A percentile compares a stretch with the other conserved stretches of the same genome.
Conservation (phyloP, 2,329 filamentous ascomycete species). For the Scedosporium minutisporum region DNA sequence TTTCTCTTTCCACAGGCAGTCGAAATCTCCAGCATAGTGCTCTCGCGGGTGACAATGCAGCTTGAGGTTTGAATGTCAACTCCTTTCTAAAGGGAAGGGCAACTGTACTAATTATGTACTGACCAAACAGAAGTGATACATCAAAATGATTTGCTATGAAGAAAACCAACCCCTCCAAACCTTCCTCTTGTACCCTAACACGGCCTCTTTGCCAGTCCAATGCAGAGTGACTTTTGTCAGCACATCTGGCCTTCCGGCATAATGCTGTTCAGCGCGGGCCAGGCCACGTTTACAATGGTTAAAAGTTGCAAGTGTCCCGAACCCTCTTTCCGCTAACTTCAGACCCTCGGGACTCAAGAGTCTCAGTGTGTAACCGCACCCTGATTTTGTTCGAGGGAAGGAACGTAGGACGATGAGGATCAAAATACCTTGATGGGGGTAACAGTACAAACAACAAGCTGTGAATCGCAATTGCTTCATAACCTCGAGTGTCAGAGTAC, state of each 20-base stretch:
- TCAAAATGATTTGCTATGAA: background rate
- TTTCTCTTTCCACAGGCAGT: background rate
- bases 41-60: background rate
- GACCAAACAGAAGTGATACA: background rate
- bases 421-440: background rate
- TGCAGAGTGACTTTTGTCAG: background rate
- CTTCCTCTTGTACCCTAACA: background rate
- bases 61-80: background rate
- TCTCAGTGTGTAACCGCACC: background rate
- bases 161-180: background rate
- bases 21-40: background rate
- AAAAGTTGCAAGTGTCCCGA: background rate
- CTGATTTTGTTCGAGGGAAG: background rate
- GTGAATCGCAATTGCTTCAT: background rate
- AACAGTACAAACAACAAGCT: background rate
- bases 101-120: background rate
- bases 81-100: background rate
- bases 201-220: too few relatives aligned
- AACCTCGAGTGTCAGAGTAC: background rate
- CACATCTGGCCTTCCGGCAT: background rate
- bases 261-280: background rate
- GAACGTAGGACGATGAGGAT: background rate
- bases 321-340: background rate
- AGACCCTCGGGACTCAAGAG: background rate
- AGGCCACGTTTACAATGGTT: background rate